Evolutionary conservation across 2,329 filamentous ascomycete genomes (phyloP).

Genomic region (Tolypocladium ovalisporum): DNA sequence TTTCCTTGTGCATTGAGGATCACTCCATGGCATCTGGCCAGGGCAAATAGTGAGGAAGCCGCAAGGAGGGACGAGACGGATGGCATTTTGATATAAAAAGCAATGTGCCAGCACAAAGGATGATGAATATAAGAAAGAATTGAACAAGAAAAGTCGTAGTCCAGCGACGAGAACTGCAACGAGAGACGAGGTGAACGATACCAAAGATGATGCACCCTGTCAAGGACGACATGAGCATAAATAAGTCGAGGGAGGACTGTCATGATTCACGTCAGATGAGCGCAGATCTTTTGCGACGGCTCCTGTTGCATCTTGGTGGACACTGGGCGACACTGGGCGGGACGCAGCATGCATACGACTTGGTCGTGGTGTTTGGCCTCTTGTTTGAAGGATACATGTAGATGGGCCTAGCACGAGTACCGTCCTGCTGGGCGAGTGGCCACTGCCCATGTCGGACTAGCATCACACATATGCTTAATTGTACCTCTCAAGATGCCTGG

Average conservation of each 20-base stretch:
- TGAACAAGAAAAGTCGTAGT: neutral
- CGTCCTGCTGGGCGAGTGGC: neutral
- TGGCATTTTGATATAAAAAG: neutral
- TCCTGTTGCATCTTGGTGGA: neutral
- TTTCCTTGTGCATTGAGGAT: conserved; percentile 35
- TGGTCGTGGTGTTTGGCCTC: neutral
- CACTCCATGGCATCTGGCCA: conserved; percentile 26
- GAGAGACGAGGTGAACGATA: neutral
- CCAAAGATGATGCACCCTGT: neutral
- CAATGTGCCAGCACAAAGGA: neutral
- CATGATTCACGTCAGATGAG: neutral
- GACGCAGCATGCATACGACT: neutral
- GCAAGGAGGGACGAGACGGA: neutral
- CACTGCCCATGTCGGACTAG: neutral
- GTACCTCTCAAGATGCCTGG: neutral
- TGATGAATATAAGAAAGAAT: neutral
- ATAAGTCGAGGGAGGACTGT: neutral
- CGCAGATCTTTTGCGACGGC: neutral
- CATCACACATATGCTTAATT: neutral
- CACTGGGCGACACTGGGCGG: neutral
- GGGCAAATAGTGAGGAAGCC: neutral
- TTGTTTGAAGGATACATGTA: neutral
- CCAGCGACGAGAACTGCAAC: neutral
- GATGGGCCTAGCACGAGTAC: neutral
- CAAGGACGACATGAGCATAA: neutral